Percentiles rank a stretch among this genome's conserved stretches.
Evolutionary conservation across 768 basidiomycete species (phyloP).

Genomic region (Lactifluus piperatus): DNA sequence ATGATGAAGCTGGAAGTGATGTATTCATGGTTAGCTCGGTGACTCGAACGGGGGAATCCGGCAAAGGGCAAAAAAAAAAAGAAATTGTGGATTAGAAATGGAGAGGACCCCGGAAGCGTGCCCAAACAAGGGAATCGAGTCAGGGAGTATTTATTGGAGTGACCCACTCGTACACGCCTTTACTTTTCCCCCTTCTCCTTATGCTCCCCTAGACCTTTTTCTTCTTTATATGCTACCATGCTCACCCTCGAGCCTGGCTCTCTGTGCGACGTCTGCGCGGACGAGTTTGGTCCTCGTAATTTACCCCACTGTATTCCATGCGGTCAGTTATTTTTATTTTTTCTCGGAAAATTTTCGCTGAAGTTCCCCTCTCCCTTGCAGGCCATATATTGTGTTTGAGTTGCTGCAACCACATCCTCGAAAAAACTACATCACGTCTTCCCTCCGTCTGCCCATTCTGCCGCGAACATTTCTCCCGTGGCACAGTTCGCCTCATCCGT

Average conservation of each 20-base stretch:
- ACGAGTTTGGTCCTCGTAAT: slow-evolving; percentile 70
- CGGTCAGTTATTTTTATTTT: slow-evolving; percentile 40
- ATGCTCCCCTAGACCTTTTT: slow-evolving; percentile 17
- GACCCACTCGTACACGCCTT: neutral
- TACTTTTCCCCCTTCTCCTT: slow-evolving; percentile 8
- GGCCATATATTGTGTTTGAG: slow-evolving; percentile 73
- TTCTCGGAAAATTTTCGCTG: slow-evolving; percentile 23
- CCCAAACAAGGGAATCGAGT: slow-evolving; percentile 7
- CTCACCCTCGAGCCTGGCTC: slow-evolving; percentile 77
- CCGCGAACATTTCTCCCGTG: slow-evolving; percentile 61
- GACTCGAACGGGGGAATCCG: neutral
- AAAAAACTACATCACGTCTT: slow-evolving; percentile 66
- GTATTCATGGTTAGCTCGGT: neutral
- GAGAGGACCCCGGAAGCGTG: slow-evolving; percentile 16
- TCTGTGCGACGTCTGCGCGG: slow-evolving; percentile 84
- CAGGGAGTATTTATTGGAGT: slow-evolving; percentile 11
- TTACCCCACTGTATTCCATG: slow-evolving; percentile 76
- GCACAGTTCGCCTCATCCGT: slow-evolving; percentile 66
- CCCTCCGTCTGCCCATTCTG: slow-evolving; percentile 80
- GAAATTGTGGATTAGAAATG: neutral
- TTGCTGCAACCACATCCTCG: slow-evolving; percentile 74
- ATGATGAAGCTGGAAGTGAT: neutral
- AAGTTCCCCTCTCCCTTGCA: slow-evolving; percentile 26
- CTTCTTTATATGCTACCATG: slow-evolving; percentile 36
- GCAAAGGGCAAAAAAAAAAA: neutral